Percentiles rank a stretch among this genome's conserved stretches.
Evolutionary conservation across 2,329 filamentous ascomycete genomes (phyloP).

Genomic region (Diplodia scrobiculata): DNA sequence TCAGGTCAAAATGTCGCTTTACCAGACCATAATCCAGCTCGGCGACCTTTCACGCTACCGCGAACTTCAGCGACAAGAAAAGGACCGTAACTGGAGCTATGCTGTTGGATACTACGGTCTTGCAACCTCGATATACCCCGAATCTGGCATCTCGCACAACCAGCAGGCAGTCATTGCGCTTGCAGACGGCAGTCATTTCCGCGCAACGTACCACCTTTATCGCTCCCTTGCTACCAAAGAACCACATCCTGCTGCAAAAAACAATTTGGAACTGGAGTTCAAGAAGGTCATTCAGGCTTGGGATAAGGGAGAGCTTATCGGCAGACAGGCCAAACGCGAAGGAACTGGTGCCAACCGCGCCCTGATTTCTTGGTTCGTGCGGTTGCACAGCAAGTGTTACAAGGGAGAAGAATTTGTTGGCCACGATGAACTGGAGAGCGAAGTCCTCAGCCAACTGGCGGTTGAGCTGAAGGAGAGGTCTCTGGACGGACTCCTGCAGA

Average conservation of each 20-base stretch:
- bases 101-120: conserved; percentile 83
- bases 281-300: conserved; percentile 62
- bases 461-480: conserved; percentile 70
- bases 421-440: conserved; percentile 79
- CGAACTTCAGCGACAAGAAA: conserved; percentile 66
- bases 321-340: conserved; percentile 40
- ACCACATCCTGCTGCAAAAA: conserved; percentile 72
- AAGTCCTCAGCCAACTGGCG: conserved; percentile 77
- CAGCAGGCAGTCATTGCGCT: conserved; percentile 86
- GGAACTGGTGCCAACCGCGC: conserved; percentile 62
- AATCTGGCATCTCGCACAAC: conserved; percentile 80
- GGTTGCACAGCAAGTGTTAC: conserved; percentile 82
- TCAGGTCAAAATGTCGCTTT: conserved; percentile 71
- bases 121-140: conserved; percentile 75
- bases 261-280: conserved; percentile 81
- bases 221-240: conserved; percentile 73
- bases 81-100: conserved; percentile 68
- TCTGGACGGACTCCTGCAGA: conserved; percentile 67
- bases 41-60: conserved; percentile 91
- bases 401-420: conserved; percentile 72
- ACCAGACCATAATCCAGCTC: conserved; percentile 79
- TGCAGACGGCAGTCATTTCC: conserved; percentile 75
- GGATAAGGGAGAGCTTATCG: conserved; percentile 58
- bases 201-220: conserved; percentile 87
- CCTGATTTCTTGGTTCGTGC: conserved; percentile 78